Evolutionary conservation across 1,139 yeast genomes (phyloP).

Genomic region (Kurtzmaniella natalensis): DNA sequence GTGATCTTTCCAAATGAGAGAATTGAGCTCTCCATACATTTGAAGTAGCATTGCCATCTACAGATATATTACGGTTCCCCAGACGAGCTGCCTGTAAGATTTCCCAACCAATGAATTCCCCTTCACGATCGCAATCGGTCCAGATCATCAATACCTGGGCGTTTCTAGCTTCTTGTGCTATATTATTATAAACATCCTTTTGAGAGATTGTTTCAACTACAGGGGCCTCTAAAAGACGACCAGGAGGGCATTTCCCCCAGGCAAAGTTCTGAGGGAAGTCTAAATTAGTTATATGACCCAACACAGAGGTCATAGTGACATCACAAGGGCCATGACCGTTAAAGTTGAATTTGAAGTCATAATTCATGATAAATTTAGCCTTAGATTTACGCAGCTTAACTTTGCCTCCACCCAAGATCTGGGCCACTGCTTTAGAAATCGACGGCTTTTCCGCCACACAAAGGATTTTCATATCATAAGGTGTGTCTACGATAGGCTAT

Average conservation of each 20-base stretch:
- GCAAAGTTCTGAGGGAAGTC: conserved; percentile 62
- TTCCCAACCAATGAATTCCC: conserved; percentile 93
- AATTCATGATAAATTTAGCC: conserved; percentile 71
- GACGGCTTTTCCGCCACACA: conserved; percentile 98
- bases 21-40: conserved; percentile 72
- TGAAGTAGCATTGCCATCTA: conserved; percentile 22
- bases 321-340: conserved; percentile 58
- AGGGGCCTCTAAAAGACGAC: conserved; percentile 65
- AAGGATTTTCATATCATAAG: conserved; percentile 55
- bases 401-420: conserved; percentile 71
- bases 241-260: conserved; percentile 72
- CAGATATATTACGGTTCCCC: conserved; percentile 45
- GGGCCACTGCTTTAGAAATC: conserved; percentile 82
- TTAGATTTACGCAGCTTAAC: conserved; percentile 44
- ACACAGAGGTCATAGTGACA: conserved; percentile 88
- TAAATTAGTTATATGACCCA: conserved; percentile 71
- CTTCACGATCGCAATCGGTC: conserved; percentile 99
- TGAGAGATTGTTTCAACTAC: conserved; percentile 38
- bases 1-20: conserved; percentile 79
- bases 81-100: conserved; percentile 62
- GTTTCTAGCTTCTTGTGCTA: conserved; percentile 57
- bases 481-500: neutral
- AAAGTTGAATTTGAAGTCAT: conserved; percentile 68
- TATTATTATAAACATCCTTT: conserved; percentile 61
- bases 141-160: conserved; percentile 77